Evolutionary conservation across 306 rosid species (phyloP), one percentile per base, ranked within the genome.

Genomic region (Carpinus viminea): DNA sequence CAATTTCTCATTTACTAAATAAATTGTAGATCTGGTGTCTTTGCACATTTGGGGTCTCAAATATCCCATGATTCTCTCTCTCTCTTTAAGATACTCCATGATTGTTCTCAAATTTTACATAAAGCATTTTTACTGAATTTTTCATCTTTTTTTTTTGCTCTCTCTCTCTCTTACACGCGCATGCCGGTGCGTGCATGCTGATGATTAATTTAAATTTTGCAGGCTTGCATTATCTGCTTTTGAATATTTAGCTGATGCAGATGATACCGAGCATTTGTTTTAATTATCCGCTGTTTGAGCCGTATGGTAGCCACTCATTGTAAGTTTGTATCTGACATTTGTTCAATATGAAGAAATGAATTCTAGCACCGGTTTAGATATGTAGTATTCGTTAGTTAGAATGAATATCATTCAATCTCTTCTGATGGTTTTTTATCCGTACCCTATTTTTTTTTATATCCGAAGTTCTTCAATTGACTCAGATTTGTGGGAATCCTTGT

Each of bases 171-270:
- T 62, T 3, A 5, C 61, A 55, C 62, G 46, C 47, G 2, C 28
- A 34, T 16, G 12, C 74, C 34, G 3, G 12, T 65, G 12, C 46
- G 1, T 52, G 31, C 10, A 51, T 43, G 24, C 72, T 68, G 16
- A 68, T 11, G 13, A 5, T 41, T 10, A 41, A 38, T 77, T 89
- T 78, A 76, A 74, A 76, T 83, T 48, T 78, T 91, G 93, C 97
- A 93, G 97, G 97, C 94, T 93, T 78, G 86, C 86, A 52, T 73
- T 93, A 82, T 76, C 90, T 36, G 89, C 76, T 50, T 88, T 91
- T 88, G 80, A 84, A 85, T 83, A 85, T 38, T 84, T 93, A 77
- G 83, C 89, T 47, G 70, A 78, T 24, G 95, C 84, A 55, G 98
- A 88, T 57, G 87, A 89, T 78, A 78, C 86, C 55, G 64, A 73